Evolutionary conservation across 1,284 basidiomycete genomes (phyloP), one percentile per base, ranked within the genome.

Genomic region (Moesziomyces sp.): DNA sequence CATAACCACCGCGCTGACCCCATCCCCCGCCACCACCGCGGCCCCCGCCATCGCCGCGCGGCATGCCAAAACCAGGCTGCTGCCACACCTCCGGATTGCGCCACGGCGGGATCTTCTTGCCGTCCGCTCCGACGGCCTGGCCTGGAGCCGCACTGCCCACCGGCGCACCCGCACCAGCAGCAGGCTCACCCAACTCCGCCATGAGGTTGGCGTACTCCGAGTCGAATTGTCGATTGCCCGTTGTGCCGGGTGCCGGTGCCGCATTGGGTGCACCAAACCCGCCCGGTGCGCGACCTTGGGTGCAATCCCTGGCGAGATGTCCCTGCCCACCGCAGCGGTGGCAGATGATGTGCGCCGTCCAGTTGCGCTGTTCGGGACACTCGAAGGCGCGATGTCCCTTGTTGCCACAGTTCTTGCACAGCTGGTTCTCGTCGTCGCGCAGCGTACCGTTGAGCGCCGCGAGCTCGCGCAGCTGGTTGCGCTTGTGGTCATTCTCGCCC

Each of bases 401-500:
- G 69, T 93, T 92, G 84, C 94, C 94, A 86, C 95, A 97, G 83
- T 97, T 97, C 87, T 97, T 95, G 87, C 97, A 98, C 73, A 98
- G 90, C 86, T 99, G 97, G 83, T 98, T 98, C 86, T 99, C 97
- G 85, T 99, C 97, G 84, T 99, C 97, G 78, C 97, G 93, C 62
- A 99, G 90, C 26, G 97, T 99, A 85, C 97, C 97, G 85, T 99
- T 99, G 56, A 99, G 87, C 19, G 95, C 94, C 16, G 97, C 97
- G 33, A 99, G 89, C 85, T 99, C 97, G 77, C 97, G 93, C 51
- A 99, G 90, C 86, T 99, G 97, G 85, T 96, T 98, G 54, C 97
- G 91, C 86, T 99, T 99, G 87, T 99, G 97, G 84, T 98, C 96
- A 84, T 99, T 99, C 86, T 99, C 94, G 42, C 94, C 95, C 87